Evolutionary conservation across 768 basidiomycete species (phyloP), one percentile per base, ranked within the genome.

Genomic region (Clathrus columnatus): DNA sequence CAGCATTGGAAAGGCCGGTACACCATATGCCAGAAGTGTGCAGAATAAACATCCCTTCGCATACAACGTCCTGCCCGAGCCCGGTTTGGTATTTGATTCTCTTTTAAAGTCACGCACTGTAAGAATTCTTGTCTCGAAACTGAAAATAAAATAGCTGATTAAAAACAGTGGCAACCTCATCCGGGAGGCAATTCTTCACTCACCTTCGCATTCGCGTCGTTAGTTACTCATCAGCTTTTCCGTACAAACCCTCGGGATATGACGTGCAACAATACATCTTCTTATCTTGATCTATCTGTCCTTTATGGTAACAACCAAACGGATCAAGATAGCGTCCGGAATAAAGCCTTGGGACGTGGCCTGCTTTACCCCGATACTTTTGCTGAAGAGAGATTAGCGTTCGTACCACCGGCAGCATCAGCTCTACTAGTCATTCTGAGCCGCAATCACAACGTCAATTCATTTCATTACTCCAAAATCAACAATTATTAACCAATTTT

Each of bases 371-470:
- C 77, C 1, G 83, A 85, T 60, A 69, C 71, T 0, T 80, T 82
- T 63, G 70, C 74, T 0, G 82, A 84, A 58, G 71, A 73, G 21
- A 69, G 82, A 1, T 64, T 83, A 2, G 48, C 73, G 27, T 73
- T 83, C 61, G 66, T 82, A 47, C 77, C 81, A 2, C 80, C 83
- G 2, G 73, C 78, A 1, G 67, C 74, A 2, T 72, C 73, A 23
- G 82, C 75, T 6, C 67, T 84, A 6, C 69, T 83, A 2, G 72
- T 84, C 23, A 57, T 84, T 4, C 77, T 82, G 63, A 73, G 71
- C 59, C 69, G 83, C 8, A 83, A 83, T 62, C 82, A 83, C 63
- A 83, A 80, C 63, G n/a, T n/a, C n/a, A n/a, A n/a, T 79, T 57
- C 36, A 70, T 66, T 20, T 48, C 27, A 32, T 23, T 21, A 14